Evolutionary conservation across 1,284 basidiomycete genomes (phyloP), one percentile per base, ranked within the genome.

Genomic region (Bjerkandera adusta): DNA sequence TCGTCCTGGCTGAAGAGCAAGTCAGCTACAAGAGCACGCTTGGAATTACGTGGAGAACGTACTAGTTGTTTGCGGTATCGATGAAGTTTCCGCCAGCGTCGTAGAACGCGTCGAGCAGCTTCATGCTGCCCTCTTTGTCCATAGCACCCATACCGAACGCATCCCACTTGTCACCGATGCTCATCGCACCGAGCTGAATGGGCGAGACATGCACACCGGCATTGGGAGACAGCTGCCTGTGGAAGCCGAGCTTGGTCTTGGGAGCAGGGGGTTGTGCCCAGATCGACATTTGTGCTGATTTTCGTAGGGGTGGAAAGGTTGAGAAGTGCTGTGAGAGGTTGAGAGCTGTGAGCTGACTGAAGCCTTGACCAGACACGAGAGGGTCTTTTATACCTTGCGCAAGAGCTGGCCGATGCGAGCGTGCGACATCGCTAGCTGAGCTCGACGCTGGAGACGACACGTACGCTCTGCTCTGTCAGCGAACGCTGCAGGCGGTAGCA

Each of bases 151-250:
- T 48, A 1, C 73, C 73, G 56, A 69, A 53, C 3, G 38, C 10
- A 0, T 36, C 56, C 76, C 77, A 76, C 37, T 71, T 63, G 49
- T 75, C 65, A 48, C 63, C 77, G 41, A 81, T 68, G 58, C 64
- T 76, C 73, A 77, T 73, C 1, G 61, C 77, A 11, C 80, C 80
- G 13, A 82, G 67, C 18, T 34, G 20, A 26, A 49, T 29, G 4
- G 48, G 48, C 8, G 48, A 49, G 29, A 49, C 48, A 35, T 45
- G 40, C 13, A 49, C 25, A 18, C 43, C 48, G 0, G 48, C 48
- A 13, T 20, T 26, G 22, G 48, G 48, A 0, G 48, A 45, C 18
- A 49, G 43, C 30, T 43, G 42, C 26, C 48, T 42, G 32, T 49
- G 37, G 29, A 26, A 20, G 10, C 35, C 48, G n/a, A 49, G 43